Evolutionary conservation across 805 yeast genomes (phyloP).

Genomic region (Candida sanyiensis): DNA sequence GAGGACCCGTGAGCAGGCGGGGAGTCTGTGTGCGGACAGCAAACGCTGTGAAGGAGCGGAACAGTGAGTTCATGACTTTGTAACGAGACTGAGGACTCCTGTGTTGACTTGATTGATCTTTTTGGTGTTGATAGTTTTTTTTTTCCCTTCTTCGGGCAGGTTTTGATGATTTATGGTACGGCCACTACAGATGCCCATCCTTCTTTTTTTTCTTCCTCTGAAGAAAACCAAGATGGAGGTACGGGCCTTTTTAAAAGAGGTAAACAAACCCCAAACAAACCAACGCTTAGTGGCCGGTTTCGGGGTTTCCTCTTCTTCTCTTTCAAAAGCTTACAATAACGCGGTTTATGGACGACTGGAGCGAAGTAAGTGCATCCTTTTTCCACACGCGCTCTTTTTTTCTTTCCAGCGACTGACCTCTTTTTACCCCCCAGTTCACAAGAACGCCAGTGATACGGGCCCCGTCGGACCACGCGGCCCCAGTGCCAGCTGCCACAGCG

Average conservation of each 20-base stretch:
- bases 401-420: too few relatives aligned
- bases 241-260: too few relatives aligned
- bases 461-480: constrained; percentile 15
- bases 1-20: constrained; percentile 14
- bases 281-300: too few relatives aligned
- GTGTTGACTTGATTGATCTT: too few relatives aligned
- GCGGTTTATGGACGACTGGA: constrained; percentile 28
- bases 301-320: too few relatives aligned
- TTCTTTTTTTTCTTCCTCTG: too few relatives aligned
- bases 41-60: constrained; percentile 17
- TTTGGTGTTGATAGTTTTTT: not conserved
- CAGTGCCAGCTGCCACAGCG: constrained; percentile 15
- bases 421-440: constrained; percentile 10
- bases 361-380: constrained; percentile 16
- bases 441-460: constrained; percentile 22
- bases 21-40: constrained; percentile 19
- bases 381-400: too few relatives aligned
- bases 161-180: not conserved
- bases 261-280: not conserved
- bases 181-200: too few relatives aligned
- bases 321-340: too few relatives aligned
- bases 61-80: constrained; percentile 12
- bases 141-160: not conserved
- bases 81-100: not conserved
- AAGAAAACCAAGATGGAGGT: too few relatives aligned